phyloP scores from a whole-genome alignment of 371 early-diverging fungal genomes.

The Coemansia sp. region DNA sequence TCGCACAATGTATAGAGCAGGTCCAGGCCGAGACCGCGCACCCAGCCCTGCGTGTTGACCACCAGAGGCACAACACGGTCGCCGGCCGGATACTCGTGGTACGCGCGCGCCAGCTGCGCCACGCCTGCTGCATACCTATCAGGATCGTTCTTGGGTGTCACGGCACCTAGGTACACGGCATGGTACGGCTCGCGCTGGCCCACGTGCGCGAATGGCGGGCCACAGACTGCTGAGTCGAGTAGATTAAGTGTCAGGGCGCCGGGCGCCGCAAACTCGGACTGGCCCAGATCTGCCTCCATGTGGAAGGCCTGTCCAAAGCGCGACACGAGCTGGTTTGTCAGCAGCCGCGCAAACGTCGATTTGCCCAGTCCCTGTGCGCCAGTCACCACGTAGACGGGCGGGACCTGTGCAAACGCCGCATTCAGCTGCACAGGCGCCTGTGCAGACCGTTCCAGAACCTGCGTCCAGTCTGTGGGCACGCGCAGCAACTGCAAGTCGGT shows the following conservation, averaged over 20 bases:
- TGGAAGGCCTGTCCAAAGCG: constrained; percentile 54
- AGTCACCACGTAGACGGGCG: constrained; percentile 41
- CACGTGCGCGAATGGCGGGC: constrained; percentile 60
- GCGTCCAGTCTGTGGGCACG: constrained; percentile 33
- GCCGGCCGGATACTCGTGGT: constrained; percentile 17
- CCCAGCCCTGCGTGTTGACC: constrained; percentile 67
- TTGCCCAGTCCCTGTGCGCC: constrained; percentile 61
- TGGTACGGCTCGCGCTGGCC: constrained; percentile 33
- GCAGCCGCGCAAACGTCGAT: constrained; percentile 57
- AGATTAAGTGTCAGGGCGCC: constrained; percentile 57
- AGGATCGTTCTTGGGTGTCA: constrained; percentile 60
- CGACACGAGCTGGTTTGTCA: constrained; percentile 54
- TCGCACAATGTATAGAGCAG: constrained; percentile 47
- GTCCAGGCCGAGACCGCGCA: constrained; percentile 55
- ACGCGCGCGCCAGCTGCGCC: constrained; percentile 45
- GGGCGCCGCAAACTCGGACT: constrained; percentile 57
- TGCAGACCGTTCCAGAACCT: constrained; percentile 29
- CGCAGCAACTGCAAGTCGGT: constrained; percentile 43
- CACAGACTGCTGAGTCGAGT: constrained; percentile 52
- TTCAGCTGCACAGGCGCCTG: constrained; percentile 24
- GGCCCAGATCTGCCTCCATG: constrained; percentile 65
- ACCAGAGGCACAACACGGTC: constrained; percentile 52
- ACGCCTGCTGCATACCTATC: constrained; percentile 50
- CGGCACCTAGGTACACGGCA: constrained; percentile 55
- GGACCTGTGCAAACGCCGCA: constrained; percentile 26